Percentiles rank a stretch among this genome's conserved stretches.
phyloP scores from a whole-genome alignment of 73 alveolate species.

The Loxodes magnus region DNA sequence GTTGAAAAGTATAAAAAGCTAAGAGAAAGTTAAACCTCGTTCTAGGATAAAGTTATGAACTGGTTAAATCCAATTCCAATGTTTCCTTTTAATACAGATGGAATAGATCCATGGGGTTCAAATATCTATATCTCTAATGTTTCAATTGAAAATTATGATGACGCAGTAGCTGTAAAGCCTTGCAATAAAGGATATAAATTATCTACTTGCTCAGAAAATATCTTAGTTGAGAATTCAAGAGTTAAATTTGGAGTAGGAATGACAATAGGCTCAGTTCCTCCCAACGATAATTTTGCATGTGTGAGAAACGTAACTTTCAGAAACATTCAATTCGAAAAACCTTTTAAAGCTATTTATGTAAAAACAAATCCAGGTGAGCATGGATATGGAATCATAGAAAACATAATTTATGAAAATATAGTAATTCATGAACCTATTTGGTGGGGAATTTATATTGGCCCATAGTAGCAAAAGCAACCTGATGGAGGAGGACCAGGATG shows the following conservation, averaged over 20 bases:
- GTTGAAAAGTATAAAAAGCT: no score
- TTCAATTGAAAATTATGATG: conserved; percentile 23
- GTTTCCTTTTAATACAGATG: conserved; percentile 46
- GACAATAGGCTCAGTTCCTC: conserved; percentile 51
- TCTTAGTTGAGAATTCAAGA: conserved; percentile 21
- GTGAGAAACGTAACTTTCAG: conserved; percentile 27
- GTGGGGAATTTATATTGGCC: conserved; percentile 46
- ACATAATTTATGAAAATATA: conserved; percentile 34
- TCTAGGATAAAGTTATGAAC: no score
- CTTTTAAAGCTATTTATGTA: conserved; percentile 34
- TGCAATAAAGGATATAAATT: conserved; percentile 10
- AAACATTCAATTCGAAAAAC: conserved; percentile 20
- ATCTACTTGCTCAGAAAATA: conserved; percentile 33
- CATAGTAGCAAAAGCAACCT: conserved; percentile 42
- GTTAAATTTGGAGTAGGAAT: conserved; percentile 31
- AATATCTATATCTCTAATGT: conserved; percentile 24
- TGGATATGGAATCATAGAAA: conserved; percentile 23
- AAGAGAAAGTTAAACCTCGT: no score
- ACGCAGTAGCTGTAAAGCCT: conserved; percentile 48
- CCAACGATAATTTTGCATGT: conserved; percentile 23
- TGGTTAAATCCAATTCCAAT: conserved; percentile 19
- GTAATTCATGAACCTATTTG: conserved; percentile 25
- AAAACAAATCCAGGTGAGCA: conserved; percentile 35
- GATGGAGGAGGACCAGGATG: conserved; percentile 48
- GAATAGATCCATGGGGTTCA: conserved; percentile 37